phyloP scores from a whole-genome alignment of 176 grass and related monocot species.

The Triticum aestivum region DNA sequence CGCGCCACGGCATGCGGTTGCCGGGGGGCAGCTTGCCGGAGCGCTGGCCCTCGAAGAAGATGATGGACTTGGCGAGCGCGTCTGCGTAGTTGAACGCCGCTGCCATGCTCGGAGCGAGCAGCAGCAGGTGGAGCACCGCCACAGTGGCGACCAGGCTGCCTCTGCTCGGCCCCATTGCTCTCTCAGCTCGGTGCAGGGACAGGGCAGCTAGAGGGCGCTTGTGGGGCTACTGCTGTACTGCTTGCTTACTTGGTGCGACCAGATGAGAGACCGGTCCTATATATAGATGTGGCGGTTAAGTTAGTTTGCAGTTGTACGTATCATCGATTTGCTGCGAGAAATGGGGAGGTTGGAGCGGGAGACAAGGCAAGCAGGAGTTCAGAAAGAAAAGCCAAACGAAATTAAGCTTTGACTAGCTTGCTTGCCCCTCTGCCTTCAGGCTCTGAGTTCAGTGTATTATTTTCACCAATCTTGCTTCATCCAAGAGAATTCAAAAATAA shows the following conservation, averaged over 20 bases:
- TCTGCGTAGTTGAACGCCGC: slow-evolving; percentile 74
- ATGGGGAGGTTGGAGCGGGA: background rate
- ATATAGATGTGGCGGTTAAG: slow-evolving; percentile 26
- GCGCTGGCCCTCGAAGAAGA: slow-evolving; percentile 95
- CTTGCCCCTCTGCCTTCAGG: background rate
- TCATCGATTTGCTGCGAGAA: slow-evolving; percentile 40
- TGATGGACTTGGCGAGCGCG: slow-evolving; percentile 84
- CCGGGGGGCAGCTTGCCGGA: slow-evolving; percentile 68
- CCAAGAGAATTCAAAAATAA: background rate
- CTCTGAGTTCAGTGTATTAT: background rate
- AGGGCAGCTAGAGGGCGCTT: background rate
- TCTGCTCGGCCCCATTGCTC: slow-evolving; percentile 27
- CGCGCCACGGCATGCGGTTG: slow-evolving; percentile 71
- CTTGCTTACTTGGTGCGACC: background rate
- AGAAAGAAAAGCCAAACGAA: background rate
- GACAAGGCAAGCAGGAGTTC: slow-evolving; percentile 8
- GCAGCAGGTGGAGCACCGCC: slow-evolving; percentile 3
- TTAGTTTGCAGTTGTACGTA: slow-evolving; percentile 15
- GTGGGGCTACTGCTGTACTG: background rate
- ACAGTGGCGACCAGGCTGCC: background rate
- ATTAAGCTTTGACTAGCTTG: background rate
- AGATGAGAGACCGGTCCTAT: background rate
- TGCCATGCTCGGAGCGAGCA: slow-evolving; percentile 25
- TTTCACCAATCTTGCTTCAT: background rate
- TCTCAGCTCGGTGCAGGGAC: background rate